Base-by-base conservation (phyloP, 768 basidiomycete species). In the Leccinum disarticulatum region DNA sequence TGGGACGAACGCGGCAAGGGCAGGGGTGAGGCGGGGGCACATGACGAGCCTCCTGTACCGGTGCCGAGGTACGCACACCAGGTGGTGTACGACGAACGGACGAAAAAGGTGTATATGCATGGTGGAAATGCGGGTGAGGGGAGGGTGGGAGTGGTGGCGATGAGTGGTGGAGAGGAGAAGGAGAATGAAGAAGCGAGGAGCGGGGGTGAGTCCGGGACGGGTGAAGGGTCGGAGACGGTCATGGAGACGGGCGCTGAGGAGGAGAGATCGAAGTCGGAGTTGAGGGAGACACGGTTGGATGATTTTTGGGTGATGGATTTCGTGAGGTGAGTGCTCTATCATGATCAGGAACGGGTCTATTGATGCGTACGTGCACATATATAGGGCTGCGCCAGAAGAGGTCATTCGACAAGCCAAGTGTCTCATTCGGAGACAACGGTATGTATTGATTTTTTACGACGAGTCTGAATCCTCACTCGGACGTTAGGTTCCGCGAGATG, bases 221-320 rank as follows among this genome's bases (percentile, higher is more conserved):
- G 61, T 60, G 64, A 46, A 64, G 71, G 41, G 64, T 73, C 15
- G 28, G 47, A 7, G 3, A 14, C 25, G 9, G 14, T 38, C 38
- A 47, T 14, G 22, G 57, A 11, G 1, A 7, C 10, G 3, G 52
- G 50, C 15, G 61, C 65, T 25, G 67, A 58, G 15, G 59, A 68
- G 30, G 56, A 63, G 7, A 46, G 49, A 7, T 33, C 57, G 38
- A 64, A 35, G 31, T 28, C 35, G 13, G 59, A 53, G 15, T 33
- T 64, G 49, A 62, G 70, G 56, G 82, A 84, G 64, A 77, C 71
- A 58, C 77, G 89, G 59, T 63, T 93, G 70, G 85, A 88, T 66
- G 91, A 92, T 70, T 86, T 93, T 61, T 93, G 91, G 91, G 79
- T 77, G 70, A 87, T 91, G 86, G 77, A 75, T 36, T 69, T 93